A percentile compares a stretch with the other conserved stretches of the same genome.
These are phyloP conservation scores for Pythium apleroticum DNA, from an alignment of 352 stramenopile species.

Conservation along the genomic window DNA sequence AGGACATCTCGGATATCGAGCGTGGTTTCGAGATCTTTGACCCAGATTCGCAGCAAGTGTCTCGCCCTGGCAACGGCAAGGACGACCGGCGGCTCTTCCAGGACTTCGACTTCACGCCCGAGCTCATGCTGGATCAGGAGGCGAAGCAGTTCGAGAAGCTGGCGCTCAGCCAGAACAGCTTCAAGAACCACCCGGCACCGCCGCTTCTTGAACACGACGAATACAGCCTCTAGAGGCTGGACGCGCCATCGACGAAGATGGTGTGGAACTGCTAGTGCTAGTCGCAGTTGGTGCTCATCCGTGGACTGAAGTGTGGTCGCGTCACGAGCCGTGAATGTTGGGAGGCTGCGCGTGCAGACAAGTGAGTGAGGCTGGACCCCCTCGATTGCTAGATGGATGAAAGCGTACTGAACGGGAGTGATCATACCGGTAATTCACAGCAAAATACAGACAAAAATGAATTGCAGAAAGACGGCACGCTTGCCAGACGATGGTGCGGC, in stretches of 20 bases:
- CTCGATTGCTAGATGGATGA: constrained; percentile 4
- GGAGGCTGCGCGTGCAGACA: constrained; percentile 1
- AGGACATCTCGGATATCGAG: constrained; percentile 88
- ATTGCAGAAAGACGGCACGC: not conserved
- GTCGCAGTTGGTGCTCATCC: not conserved
- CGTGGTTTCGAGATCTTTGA: constrained; percentile 61
- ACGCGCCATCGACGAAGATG: constrained; percentile 1
- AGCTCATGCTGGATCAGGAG: constrained; percentile 77
- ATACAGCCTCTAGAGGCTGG: constrained; percentile 66
- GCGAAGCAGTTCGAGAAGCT: constrained; percentile 87
- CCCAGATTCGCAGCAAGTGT: constrained; percentile 56
- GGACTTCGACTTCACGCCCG: constrained; percentile 86
- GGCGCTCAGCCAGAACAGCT: constrained; percentile 78
- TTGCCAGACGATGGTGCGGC: too few relatives aligned
- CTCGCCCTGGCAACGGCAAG: constrained; percentile 45
- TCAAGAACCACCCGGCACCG: constrained; percentile 73
- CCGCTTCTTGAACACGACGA: constrained; percentile 76
- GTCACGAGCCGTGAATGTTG: not conserved
- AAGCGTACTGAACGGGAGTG: not conserved
- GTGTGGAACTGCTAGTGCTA: constrained; percentile 2
- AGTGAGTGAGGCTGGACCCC: not conserved
- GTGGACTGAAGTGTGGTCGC: not conserved
- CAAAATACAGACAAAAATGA: not conserved
- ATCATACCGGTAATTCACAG: not conserved
- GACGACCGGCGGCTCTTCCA: constrained; percentile 79